Evolutionary conservation across 2,329 filamentous ascomycete genomes (phyloP), one percentile per base, ranked within the genome.

Genomic region (Ophiostoma novo-ulmi): DNA sequence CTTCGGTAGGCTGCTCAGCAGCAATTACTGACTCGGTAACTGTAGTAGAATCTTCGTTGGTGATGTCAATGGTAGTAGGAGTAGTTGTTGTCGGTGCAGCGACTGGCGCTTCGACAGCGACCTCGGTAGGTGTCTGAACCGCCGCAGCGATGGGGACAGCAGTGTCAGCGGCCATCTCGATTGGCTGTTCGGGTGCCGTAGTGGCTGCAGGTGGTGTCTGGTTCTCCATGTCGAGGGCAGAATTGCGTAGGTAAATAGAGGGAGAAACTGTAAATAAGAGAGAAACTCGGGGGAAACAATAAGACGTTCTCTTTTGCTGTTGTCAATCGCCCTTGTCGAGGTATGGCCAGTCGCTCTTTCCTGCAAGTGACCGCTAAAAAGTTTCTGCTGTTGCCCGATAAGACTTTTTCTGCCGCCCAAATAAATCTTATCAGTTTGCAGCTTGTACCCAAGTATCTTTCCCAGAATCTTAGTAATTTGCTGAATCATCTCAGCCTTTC

Each of bases 381-480:
- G 61, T 67, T 65, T 65, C 63, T 65, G 63, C 63, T 64, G 61
- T 22, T 65, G 36, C 63, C 63, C 61, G 73, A 74, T 74, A 74
- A 74, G 69, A 71, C 68, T 73, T 74, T 72, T 73, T 73, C 71
- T 73, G 72, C 71, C 71, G 68, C 39, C 58, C 61, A 55, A 71
- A 72, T 65, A 7, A 48, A 17, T 41, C 73, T 74, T 74, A 74
- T 74, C 73, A 10, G 52, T 31, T 48, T 35, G 58, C 5, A 5
- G 1, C 22, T 63, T 63, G 58, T 63, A 63, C 26, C 26, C 13
- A 6, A 13, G 58, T 63, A 63, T 35, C 11, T 63, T 35, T 48
- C 8, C 6, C 38, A 0, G 3, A 48, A 58, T 26, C 11, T 58
- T 58, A 58, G 44, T 48, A 17, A 48, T 31, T 1, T 31, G 11